Evolutionary conservation across 2,329 filamentous ascomycete genomes (phyloP).

Genomic region (Colletotrichum sojae): DNA sequence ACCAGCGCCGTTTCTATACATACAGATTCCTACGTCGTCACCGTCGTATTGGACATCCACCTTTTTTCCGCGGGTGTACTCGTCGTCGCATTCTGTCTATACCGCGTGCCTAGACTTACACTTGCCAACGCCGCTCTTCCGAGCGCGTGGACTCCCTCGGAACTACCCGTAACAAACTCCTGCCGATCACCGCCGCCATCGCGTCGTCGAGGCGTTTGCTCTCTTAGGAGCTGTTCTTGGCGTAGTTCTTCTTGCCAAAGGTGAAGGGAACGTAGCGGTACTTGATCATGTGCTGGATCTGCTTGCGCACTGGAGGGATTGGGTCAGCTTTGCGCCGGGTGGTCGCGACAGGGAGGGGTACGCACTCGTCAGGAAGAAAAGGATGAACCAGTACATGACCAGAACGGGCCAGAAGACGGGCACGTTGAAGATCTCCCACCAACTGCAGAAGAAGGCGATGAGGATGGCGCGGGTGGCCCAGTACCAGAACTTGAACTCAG

Average conservation of each 20-base stretch:
- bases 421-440: conserved; percentile 95
- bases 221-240: conserved; percentile 69
- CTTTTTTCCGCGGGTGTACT: conserved; percentile 7
- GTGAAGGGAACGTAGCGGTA: conserved; percentile 98
- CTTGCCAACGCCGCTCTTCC: background rate
- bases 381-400: conserved; percentile 98
- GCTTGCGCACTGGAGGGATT: conserved; percentile 84
- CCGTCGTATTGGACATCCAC: conserved; percentile 23
- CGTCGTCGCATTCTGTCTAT: conserved; percentile 27
- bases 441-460: conserved; percentile 89
- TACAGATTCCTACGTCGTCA: conserved; percentile 35
- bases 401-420: conserved; percentile 99
- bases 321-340: conserved; percentile 26
- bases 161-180: conserved; percentile 2
- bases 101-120: conserved; percentile 34
- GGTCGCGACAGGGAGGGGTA: conserved; percentile 44
- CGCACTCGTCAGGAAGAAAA: conserved; percentile 95
- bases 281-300: conserved; percentile 99
- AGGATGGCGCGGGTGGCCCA: conserved; percentile 88
- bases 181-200: conserved; percentile 8
- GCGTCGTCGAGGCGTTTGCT: conserved; percentile 15
- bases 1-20: conserved; percentile 22
- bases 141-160: background rate
- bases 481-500: conserved; percentile 99
- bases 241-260: conserved; percentile 88